These are phyloP conservation scores for Phaeotremella fagi DNA, from an alignment of 768 basidiomycete genomes.

Conservation along the genomic window DNA sequence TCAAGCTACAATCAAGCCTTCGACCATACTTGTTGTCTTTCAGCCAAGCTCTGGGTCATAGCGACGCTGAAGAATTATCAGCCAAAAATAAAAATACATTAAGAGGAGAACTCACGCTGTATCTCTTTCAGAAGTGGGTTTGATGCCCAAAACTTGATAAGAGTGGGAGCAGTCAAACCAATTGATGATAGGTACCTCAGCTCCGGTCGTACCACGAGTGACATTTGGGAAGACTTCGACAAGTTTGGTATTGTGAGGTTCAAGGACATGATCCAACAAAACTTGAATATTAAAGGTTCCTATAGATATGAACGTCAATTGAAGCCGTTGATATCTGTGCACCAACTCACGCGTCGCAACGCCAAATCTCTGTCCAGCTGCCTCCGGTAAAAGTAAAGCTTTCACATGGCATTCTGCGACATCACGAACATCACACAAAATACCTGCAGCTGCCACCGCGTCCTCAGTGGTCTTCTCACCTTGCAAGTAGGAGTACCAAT, in stretches of 20 bases:
- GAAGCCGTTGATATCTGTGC: background rate
- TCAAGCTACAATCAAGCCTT: too few species aligned
- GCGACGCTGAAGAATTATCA: conserved; percentile 2
- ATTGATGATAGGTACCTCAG: conserved; percentile 6
- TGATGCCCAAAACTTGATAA: background rate
- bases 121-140: background rate
- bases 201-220: conserved; percentile 1
- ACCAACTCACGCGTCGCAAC: conserved; percentile 9
- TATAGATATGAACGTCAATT: background rate
- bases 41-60: conserved; percentile 10
- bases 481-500: conserved; percentile 12
- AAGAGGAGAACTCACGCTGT: conserved; percentile 11
- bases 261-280: conserved; percentile 3
- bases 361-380: conserved; percentile 11
- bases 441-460: conserved; percentile 14
- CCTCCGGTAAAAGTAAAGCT: conserved; percentile 7
- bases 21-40: conserved; percentile 6
- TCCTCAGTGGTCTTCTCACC: conserved; percentile 11
- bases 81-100: background rate
- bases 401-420: conserved; percentile 11
- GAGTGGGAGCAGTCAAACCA: conserved; percentile 13
- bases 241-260: background rate
- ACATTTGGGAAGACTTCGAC: conserved; percentile 2
- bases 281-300: conserved; percentile 12
- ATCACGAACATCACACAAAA: conserved; percentile 17